Base-by-base conservation (phyloP, 306 rosid species). In the Betula pendula region DNA sequence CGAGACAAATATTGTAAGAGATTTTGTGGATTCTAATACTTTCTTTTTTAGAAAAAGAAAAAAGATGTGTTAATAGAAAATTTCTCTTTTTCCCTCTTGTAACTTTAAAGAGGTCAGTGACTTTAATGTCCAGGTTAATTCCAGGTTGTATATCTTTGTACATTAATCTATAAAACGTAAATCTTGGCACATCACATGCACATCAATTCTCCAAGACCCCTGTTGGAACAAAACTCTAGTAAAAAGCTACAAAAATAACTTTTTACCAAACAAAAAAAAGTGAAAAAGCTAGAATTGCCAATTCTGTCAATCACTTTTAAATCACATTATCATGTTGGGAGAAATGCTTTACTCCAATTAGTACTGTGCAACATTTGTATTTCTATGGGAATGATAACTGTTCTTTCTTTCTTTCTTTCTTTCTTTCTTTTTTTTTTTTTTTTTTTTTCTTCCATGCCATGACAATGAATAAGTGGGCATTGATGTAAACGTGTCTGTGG, bases 381-480 rank as follows among this genome's bases (percentile, higher is more conserved):
- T 40, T 71, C 78, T 82, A 74, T 75, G 22, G 33, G 45, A 81
- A 78, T 84, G 58, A 80, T 74, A 77, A 35, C 72, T 77, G 81
- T 20, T 68, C 65, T 72, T 85, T 31, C 5, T 35, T 35, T n/a
- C n/a, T n/a, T n/a, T 31, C 35, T 81, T n/a, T 68, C 68, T 72
- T 85, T 31, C n/a, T 3, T 33, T 33, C 5, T 33, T 20, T 68
- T 72, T 72, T 85, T 31, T 20, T 68, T 72, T 72, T 85, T 31
- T 20, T 68, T 72, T 72, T 83, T 31, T 70, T 73, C 50, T 77
- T 69, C 71, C 29, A 74, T 72, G 76, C 76, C 82, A 70, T 66
- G 83, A 79, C 80, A 72, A 50, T 42, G 73, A 79, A 73, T 71
- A 79, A 80, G 87, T 77, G 85, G 91, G 70, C 59, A 50, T 66